Evolutionary conservation across 23 red algal genomes (phyloP), one percentile per base, ranked within the genome.

Genomic region (Chondrus crispus): DNA sequence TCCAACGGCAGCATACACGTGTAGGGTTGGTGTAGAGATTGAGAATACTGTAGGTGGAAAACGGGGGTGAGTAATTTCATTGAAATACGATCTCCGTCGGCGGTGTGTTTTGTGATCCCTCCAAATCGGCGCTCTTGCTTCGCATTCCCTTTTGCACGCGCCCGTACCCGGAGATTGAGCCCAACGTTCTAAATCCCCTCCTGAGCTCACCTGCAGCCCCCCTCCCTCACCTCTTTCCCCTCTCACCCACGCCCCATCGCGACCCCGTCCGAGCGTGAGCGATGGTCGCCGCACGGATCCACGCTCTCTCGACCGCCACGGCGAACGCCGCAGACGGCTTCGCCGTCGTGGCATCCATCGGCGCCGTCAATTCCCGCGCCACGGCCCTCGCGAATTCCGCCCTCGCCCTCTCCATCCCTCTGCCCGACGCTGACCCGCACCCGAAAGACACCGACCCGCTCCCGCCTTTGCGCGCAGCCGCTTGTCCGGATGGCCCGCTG

Each of bases 401-500:
- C 60, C 26, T n/a, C 26, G 5, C 26, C 60, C 60, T 66, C 35
- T 6, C 26, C 26, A 66, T 66, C 60, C 26, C 60, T 22, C 60
- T 32, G 26, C 60, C 60, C 26, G 18, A 9, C 7, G 8, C 35
- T 32, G 60, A 66, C 35, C 60, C 35, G 26, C 60, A 22, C 9
- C 26, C 8, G 9, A 66, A 66, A 32, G 26, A 66, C 7, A 32
- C 60, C 60, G 26, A 66, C 18, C 60, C 60, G 26, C 60, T 32
- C 18, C 48, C 68, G 3, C n/a, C 69, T 4, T n/a, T 90, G 32
- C 60, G 50, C 73, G 87, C 87, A 8, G 87, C 52, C 6, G 87
- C 72, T 19, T 12, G 45, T 18, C 18, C 87, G n/a, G 73, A 33
- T 24, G 87, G 87, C 9, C 87, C 87, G 9, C 70, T 90, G 39